Percentiles rank a stretch among this genome's conserved stretches.
Evolutionary conservation across 768 basidiomycete species (phyloP).

Genomic region (Phaffia australis): DNA sequence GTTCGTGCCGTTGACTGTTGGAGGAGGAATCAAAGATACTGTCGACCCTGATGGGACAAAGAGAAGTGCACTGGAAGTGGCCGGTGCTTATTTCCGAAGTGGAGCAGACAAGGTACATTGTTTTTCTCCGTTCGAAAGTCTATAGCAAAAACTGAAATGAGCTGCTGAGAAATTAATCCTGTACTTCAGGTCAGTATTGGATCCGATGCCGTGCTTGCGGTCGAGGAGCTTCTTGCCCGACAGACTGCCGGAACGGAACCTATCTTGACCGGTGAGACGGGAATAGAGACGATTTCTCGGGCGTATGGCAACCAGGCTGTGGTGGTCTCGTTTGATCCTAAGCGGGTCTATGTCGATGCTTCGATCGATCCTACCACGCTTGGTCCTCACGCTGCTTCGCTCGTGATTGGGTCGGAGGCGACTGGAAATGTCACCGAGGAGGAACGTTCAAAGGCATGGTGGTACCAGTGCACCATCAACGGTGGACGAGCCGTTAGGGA

Average conservation of each 20-base stretch:
- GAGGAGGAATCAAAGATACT: constrained; percentile 93
- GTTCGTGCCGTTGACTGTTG: constrained; percentile 96
- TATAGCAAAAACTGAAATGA: too few relatives aligned
- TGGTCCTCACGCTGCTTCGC: constrained; percentile 50
- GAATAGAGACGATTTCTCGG: constrained; percentile 82
- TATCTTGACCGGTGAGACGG: constrained; percentile 52
- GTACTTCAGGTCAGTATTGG: constrained; percentile 63
- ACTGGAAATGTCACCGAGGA: constrained; percentile 37
- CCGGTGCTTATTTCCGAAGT: constrained; percentile 87
- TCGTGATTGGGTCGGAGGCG: constrained; percentile 32
- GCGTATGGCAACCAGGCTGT: constrained; percentile 93
- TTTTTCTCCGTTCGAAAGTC: too few relatives aligned
- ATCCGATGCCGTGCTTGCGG: constrained; percentile 86
- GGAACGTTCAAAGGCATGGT: constrained; percentile 73
- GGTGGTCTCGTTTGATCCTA: constrained; percentile 93
- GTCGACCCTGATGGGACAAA: constrained; percentile 88
- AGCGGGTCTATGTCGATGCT: constrained; percentile 63
- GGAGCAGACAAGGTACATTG: constrained; percentile 76
- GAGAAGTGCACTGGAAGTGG: constrained; percentile 81
- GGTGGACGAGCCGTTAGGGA: constrained; percentile 77
- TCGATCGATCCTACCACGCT: constrained; percentile 46
- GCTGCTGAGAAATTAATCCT: too few relatives aligned
- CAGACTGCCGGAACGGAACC: constrained; percentile 40
- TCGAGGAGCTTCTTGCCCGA: constrained; percentile 57
- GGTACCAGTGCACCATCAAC: constrained; percentile 97